These are phyloP conservation scores for Ephemerocybe angulata DNA, from an alignment of 768 basidiomycete species.

Conservation along the genomic window DNA sequence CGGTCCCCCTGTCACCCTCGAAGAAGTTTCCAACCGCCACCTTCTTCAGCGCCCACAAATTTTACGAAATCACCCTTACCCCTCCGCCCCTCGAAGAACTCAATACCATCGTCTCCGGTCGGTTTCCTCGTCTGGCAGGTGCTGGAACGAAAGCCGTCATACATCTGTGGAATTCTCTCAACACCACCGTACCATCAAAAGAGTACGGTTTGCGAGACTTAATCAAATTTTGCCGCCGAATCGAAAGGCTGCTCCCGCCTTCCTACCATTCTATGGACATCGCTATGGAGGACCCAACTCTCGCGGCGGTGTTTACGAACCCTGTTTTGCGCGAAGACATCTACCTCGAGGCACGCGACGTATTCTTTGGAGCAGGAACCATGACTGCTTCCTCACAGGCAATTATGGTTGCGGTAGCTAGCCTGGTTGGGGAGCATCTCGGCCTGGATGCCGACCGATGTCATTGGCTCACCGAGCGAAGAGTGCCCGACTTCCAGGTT, in stretches of 20 bases:
- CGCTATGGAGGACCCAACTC: constrained; percentile 26
- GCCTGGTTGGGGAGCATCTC: constrained; percentile 56
- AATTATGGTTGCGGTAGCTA: constrained; percentile 48
- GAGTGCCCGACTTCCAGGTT: constrained; percentile 62
- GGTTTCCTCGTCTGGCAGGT: constrained; percentile 61
- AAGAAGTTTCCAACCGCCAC: constrained; percentile 51
- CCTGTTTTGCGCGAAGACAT: constrained; percentile 81
- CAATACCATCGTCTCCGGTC: constrained; percentile 58
- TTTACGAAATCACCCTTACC: constrained; percentile 61
- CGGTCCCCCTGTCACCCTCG: constrained; percentile 45
- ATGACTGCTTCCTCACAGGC: constrained; percentile 49
- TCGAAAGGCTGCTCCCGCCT: constrained; percentile 57
- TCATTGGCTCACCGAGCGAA: constrained; percentile 63
- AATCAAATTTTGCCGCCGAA: constrained; percentile 77
- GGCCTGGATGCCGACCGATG: constrained; percentile 67
- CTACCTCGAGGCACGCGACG: constrained; percentile 82
- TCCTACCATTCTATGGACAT: constrained; percentile 43
- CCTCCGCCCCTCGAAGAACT: constrained; percentile 69
- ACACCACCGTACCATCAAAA: constrained; percentile 48
- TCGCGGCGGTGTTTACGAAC: constrained; percentile 59
- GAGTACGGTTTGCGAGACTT: constrained; percentile 76
- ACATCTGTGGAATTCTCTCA: constrained; percentile 64
- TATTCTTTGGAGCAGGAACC: constrained; percentile 79
- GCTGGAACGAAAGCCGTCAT: constrained; percentile 50
- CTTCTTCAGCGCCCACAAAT: constrained; percentile 87